Percentiles rank a stretch among this genome's conserved stretches.
These are phyloP conservation scores for Forsythia suspensa DNA, from an alignment of 257 asterid genomes.

Conservation along the genomic window DNA sequence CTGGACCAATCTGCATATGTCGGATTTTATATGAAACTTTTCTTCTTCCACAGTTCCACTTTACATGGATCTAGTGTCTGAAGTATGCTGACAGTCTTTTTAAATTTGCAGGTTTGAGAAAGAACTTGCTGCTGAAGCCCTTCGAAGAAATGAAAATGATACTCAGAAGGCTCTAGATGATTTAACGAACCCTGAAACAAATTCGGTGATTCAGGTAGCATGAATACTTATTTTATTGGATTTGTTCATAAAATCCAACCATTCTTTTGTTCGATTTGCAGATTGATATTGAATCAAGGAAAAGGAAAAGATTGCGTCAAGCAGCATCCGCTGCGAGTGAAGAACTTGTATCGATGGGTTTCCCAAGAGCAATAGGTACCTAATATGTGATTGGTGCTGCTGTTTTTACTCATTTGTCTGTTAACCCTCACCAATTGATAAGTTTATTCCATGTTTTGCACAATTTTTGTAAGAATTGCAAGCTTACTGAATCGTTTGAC, in stretches of 20 bases:
- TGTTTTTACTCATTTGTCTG: slow-evolving; percentile 1
- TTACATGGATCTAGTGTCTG: slow-evolving; percentile 14
- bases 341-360: slow-evolving; percentile 66
- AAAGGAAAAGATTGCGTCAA: slow-evolving; percentile 53
- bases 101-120: slow-evolving; percentile 60
- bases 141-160: slow-evolving; percentile 91
- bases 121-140: slow-evolving; percentile 90
- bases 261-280: slow-evolving; percentile 33
- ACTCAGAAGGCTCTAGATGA: slow-evolving; percentile 79
- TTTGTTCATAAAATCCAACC: slow-evolving; percentile 2
- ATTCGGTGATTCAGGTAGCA: slow-evolving; percentile 63
- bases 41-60: not conserved
- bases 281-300: slow-evolving; percentile 64
- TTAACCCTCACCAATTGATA: not conserved
- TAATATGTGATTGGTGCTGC: not conserved
- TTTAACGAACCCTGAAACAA: slow-evolving; percentile 76
- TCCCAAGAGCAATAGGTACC: slow-evolving; percentile 66
- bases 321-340: slow-evolving; percentile 46
- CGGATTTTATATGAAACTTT: not conserved
- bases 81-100: slow-evolving; percentile 16
- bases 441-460: not conserved
- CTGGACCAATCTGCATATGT: not conserved
- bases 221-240: not conserved
- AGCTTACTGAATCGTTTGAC: not conserved
- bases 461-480: not conserved